Base-by-base conservation (phyloP, 371 early-diverging fungal species). In the Basidiobolus meristosporus region DNA sequence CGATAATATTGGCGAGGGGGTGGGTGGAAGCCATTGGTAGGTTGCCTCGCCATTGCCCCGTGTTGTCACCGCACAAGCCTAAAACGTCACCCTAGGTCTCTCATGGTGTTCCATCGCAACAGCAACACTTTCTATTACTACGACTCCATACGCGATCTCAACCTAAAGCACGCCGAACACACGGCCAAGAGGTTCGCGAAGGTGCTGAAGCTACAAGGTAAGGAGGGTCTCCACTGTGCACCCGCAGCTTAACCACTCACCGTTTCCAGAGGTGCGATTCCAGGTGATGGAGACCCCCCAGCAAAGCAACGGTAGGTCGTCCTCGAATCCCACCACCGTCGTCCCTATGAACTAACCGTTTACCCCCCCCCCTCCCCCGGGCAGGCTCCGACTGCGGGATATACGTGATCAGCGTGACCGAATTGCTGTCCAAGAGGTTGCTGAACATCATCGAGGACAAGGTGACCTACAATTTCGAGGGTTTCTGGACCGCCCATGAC, bases 11-110 rank as follows among this genome's bases (percentile, higher is more conserved):
- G 4, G 7, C 4, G 34, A 34, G 7, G 18, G 7, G 3, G 7
- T 18, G 7, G 34, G 34, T 34, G 34, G 34, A 7, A 34, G 34
- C 18, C 34, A 34, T 34, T 34, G 34, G 34, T 34, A 34, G n/a
- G 34, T 12, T 7, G 7, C 12, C 14, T 12, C 18, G 14, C n/a
- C 18, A n/a, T 12, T 34, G 34, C 18, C 18, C 5, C 18, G 7
- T 7, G 3, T n/a, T n/a, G n/a, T n/a, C n/a, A n/a, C n/a, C n/a
- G n/a, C n/a, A n/a, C n/a, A n/a, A n/a, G n/a, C n/a, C n/a, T n/a
- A 4, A 7, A 4, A 34, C 18, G n/a, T 14, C n/a, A 4, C 14
- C 18, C 14, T 12, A 34, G 34, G 34, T 4, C 34, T 5, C n/a
- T 34, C 7, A 14, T 34, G 3, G 34, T 34, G 14, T 34, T 16